Evolutionary conservation across 2,329 filamentous ascomycete genomes (phyloP).

Genomic region (Fusarium siculi): DNA sequence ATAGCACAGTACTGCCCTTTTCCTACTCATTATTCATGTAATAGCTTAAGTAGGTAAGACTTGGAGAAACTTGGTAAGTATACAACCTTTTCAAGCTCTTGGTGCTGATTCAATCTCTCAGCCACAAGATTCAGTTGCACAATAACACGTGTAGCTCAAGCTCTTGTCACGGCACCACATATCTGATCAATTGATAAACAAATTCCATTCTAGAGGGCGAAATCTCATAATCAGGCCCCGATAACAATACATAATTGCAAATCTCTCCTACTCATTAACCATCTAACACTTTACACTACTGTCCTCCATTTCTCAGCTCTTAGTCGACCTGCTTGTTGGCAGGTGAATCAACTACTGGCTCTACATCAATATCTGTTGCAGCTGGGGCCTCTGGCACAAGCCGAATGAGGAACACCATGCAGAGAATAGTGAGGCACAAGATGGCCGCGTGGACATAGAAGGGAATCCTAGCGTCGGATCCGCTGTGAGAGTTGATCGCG

Average conservation of each 20-base stretch:
- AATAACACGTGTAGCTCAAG: too few relatives aligned
- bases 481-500: background rate
- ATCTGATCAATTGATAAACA: too few relatives aligned
- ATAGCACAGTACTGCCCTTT: accelerated
- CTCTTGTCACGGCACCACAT: too few relatives aligned
- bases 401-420: background rate
- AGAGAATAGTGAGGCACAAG: background rate
- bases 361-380: background rate
- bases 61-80: too few relatives aligned
- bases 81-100: too few relatives aligned
- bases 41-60: background rate
- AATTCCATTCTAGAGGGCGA: background rate
- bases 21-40: accelerated
- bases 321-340: background rate
- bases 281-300: too few relatives aligned
- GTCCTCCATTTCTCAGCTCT: background rate
- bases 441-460: background rate
- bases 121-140: accelerated
- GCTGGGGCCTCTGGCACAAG: background rate
- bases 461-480: background rate
- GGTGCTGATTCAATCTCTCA: too few relatives aligned
- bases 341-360: background rate
- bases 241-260: background rate
- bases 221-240: background rate
- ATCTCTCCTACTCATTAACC: accelerated